These are phyloP conservation scores for Fusarium foetens DNA, from an alignment of 2,329 filamentous ascomycete species.

Conservation along the genomic window DNA sequence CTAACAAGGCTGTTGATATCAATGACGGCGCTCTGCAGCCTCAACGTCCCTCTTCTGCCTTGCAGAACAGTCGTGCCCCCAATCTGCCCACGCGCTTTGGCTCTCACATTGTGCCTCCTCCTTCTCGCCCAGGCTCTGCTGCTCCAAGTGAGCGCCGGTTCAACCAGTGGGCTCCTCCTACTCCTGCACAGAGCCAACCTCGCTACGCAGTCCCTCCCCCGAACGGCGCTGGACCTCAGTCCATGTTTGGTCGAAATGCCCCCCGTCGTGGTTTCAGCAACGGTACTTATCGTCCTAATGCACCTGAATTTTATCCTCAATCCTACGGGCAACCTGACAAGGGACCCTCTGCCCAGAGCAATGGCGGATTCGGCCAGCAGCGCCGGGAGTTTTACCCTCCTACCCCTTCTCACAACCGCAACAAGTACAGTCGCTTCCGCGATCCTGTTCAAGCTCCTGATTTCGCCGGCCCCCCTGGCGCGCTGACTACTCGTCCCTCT, in stretches of 20 bases:
- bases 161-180: slow-evolving; percentile 37
- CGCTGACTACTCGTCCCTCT: slow-evolving; percentile 32
- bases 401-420: slow-evolving; percentile 45
- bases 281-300: slow-evolving; percentile 47
- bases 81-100: slow-evolving; percentile 47
- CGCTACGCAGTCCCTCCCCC: slow-evolving; percentile 28
- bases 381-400: slow-evolving; percentile 44
- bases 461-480: slow-evolving; percentile 16
- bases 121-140: slow-evolving; percentile 44
- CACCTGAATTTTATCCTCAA: slow-evolving; percentile 49
- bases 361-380: slow-evolving; percentile 38
- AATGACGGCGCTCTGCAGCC: slow-evolving; percentile 26
- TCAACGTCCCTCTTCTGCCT: slow-evolving; percentile 40
- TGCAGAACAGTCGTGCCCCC: slow-evolving; percentile 39
- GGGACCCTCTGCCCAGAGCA: slow-evolving; percentile 22
- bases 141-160: slow-evolving; percentile 42
- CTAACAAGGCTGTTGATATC: slow-evolving; percentile 31
- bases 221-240: slow-evolving; percentile 14
- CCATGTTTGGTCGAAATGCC: slow-evolving; percentile 34
- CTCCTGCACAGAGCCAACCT: slow-evolving; percentile 30
- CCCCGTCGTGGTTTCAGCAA: slow-evolving; percentile 47
- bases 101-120: slow-evolving; percentile 44
- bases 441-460: slow-evolving; percentile 40
- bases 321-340: slow-evolving; percentile 38
- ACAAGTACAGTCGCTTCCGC: slow-evolving; percentile 47